Conservation (phyloP, 441 rosid genomes). For the Omphalea diandra region DNA sequence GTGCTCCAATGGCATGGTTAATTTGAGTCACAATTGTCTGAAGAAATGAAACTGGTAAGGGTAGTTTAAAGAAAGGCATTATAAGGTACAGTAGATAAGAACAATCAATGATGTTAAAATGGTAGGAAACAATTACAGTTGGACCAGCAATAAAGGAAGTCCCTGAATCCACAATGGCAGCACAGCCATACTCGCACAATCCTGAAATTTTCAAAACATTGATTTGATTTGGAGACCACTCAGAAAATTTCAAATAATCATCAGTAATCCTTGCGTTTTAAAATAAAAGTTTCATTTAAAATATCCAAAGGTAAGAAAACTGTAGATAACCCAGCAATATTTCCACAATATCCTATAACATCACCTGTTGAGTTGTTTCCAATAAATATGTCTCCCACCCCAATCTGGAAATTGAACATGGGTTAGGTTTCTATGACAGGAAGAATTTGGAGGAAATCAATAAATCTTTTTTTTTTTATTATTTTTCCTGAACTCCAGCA, state of each 20-base stretch:
- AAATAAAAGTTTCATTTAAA: neutral
- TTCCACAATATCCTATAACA: neutral
- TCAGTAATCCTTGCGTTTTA: neutral
- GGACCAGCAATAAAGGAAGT: constrained; percentile 62
- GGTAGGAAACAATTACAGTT: constrained; percentile 41
- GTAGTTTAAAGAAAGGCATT: neutral
- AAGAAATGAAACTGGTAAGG: constrained; percentile 21
- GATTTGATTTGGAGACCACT: no score
- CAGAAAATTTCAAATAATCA: no score
- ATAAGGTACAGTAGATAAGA: neutral
- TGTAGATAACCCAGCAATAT: neutral
- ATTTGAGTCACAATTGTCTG: constrained; percentile 57
- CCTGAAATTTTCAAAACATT: constrained; percentile 36
- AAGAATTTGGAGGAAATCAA: neutral
- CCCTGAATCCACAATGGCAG: constrained; percentile 62
- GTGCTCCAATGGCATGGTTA: constrained; percentile 63
- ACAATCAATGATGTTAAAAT: neutral
- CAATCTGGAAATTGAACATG: constrained; percentile 36
- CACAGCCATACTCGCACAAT: constrained; percentile 42
- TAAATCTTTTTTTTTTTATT: no score
- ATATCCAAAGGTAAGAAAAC: neutral
- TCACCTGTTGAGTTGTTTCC: constrained; percentile 49
- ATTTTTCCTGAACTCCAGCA: neutral
- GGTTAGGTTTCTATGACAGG: neutral
- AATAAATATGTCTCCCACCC: constrained; percentile 41